Base-by-base conservation (phyloP, 352 stramenopile species). In the Phytopythium boreale region DNA sequence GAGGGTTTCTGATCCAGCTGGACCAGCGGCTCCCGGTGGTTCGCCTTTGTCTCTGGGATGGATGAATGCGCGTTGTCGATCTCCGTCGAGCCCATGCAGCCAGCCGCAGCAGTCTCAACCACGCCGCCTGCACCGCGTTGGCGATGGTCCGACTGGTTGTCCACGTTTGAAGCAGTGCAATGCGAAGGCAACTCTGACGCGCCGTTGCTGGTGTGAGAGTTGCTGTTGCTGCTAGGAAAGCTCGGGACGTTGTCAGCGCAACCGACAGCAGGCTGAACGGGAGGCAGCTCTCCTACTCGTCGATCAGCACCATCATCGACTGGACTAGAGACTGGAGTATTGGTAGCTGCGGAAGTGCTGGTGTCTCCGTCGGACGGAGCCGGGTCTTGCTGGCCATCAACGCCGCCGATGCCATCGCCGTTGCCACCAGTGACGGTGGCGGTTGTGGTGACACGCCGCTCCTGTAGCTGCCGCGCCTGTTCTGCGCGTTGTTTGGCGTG, bases 401-500 rank as follows among this genome's bases (percentile, higher is more conserved):
- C 46, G 31, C 10, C 46, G 7, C 8, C 2, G 5, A 15, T 12
- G 6, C 26, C 24, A 3, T 36, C 47, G 15, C 11, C 29, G 2
- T n/a, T 31, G 5, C 12, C 43, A 22, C 6, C 17, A 14, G 49
- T 37, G 11, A 36, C 51, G 29, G 2, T 8, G 17, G 9, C 8
- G 3, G 15, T 10, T 14, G 1, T 9, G 11, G 10, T 7, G 17
- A 53, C 31, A 8, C 68, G 61, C 62, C 70, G 58, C 69, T 50
- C 71, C 58, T 47, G 71, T 63, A 17, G 66, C 9, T 59, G 60
- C 29, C 41, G 53, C 4, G 64, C 44, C 14, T 77, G 72, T 52
- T 80, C 70, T 14, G 55, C 53, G 26, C 79, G 65, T 20, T 80
- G 69, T 41, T 77, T 81, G 24, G 76, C 78, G 17, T 84, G 71